Percentiles rank a stretch among this genome's conserved stretches.
Evolutionary conservation across 805 yeast genomes (phyloP).

Genomic region (Candida ulmi): DNA sequence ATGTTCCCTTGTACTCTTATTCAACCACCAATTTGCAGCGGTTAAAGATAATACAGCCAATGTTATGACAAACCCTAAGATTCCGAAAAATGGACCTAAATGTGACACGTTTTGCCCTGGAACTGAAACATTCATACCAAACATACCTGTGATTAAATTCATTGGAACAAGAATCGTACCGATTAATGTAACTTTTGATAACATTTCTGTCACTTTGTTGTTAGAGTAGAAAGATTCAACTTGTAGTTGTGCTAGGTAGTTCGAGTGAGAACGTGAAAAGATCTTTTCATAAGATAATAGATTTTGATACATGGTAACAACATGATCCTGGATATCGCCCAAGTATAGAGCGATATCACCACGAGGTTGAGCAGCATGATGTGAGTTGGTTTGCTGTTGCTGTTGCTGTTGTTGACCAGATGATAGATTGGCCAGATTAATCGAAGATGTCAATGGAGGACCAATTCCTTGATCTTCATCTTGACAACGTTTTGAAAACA

Average conservation of each 20-base stretch:
- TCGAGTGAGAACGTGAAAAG: constrained; percentile 85
- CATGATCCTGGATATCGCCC: constrained; percentile 97
- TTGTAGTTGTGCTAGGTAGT: constrained; percentile 89
- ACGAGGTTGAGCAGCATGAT: constrained; percentile 52
- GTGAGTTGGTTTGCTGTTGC: neutral
- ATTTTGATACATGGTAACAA: constrained; percentile 92
- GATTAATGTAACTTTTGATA: constrained; percentile 81
- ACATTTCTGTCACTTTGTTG: constrained; percentile 77
- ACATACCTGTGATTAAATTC: constrained; percentile 84
- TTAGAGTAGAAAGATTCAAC: constrained; percentile 87
- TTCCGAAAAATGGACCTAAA: constrained; percentile 65
- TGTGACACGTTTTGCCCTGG: constrained; percentile 57
- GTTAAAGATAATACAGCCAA: constrained; percentile 34
- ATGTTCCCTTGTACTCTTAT: constrained; percentile 26
- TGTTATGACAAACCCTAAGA: constrained; percentile 45
- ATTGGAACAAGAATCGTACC: constrained; percentile 91
- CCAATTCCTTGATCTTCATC: constrained; percentile 48
- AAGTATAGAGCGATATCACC: constrained; percentile 88
- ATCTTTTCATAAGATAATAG: constrained; percentile 88
- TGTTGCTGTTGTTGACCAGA: constrained; percentile 2
- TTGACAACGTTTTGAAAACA: constrained; percentile 93
- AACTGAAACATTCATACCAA: constrained; percentile 91
- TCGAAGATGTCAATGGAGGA: constrained; percentile 33
- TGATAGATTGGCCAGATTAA: constrained; percentile 29
- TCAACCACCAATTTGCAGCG: constrained; percentile 37